Evolutionary conservation across 1,139 yeast species (phyloP).

Genomic region (Arxiozyma telluris): DNA sequence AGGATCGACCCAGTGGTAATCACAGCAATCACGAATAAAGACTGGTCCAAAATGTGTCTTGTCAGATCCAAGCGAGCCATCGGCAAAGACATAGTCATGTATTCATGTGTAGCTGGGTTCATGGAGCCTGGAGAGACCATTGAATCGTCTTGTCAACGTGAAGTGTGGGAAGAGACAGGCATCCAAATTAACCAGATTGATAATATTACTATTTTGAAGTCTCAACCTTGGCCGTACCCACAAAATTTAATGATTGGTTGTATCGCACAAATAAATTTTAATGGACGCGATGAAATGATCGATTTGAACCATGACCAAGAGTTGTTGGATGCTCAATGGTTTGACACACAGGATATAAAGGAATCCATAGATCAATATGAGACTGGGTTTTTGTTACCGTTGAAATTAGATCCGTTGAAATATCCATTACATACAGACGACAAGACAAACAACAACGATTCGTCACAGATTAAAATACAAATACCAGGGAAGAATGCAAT

Average conservation of each 20-base stretch:
- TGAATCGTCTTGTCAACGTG: conserved; percentile 80
- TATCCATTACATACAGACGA: neutral
- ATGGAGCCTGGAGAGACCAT: conserved; percentile 92
- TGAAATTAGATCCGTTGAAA: conserved; percentile 25
- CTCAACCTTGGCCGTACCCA: conserved; percentile 97
- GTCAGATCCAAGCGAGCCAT: conserved; percentile 59
- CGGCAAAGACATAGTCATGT: conserved; percentile 41
- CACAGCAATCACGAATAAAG: conserved; percentile 61
- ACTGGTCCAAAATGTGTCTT: conserved; percentile 54
- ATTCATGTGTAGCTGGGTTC: conserved; percentile 87
- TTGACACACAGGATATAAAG: conserved; percentile 45
- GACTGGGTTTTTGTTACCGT: conserved; percentile 15
- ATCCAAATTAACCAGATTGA: conserved; percentile 40
- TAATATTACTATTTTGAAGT: conserved; percentile 49
- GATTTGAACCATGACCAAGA: conserved; percentile 78
- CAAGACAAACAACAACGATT: neutral
- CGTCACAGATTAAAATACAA: conserved; percentile 6
- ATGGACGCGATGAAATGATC: conserved; percentile 51
- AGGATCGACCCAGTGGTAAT: conserved; percentile 85
- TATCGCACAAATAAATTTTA: conserved; percentile 60
- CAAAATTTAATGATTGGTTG: conserved; percentile 92
- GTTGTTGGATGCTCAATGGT: conserved; percentile 78
- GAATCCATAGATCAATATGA: conserved; percentile 34
- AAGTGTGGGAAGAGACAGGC: conserved; percentile 95
- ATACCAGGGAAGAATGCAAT: conserved; percentile 45